These are phyloP conservation scores for Pestalotiopsis fici DNA, from an alignment of 2,329 filamentous ascomycete genomes.

Conservation along the genomic window DNA sequence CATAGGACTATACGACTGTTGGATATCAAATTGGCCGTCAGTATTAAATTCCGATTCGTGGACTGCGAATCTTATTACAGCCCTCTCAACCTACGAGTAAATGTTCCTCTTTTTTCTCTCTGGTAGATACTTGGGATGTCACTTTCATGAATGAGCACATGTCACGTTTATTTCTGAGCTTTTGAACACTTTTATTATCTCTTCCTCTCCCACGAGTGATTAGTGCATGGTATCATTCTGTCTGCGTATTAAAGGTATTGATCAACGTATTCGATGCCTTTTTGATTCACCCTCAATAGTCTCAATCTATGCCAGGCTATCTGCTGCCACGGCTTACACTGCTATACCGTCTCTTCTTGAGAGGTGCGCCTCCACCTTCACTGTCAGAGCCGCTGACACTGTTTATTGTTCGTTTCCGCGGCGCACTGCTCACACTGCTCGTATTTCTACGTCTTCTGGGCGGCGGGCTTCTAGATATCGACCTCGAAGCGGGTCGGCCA, in stretches of 20 bases:
- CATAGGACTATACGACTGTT: no score
- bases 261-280: neutral
- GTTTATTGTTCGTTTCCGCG: conserved; percentile 9
- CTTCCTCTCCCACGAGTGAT: neutral
- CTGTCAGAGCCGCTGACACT: conserved; percentile 12
- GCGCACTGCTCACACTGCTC: conserved; percentile 12
- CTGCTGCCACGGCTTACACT: conserved; percentile 10
- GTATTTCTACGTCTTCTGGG: conserved; percentile 10
- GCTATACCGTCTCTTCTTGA: conserved; percentile 13
- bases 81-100: no score
- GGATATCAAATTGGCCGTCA: no score
- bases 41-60: no score
- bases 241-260: neutral
- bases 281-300: neutral
- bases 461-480: conserved; percentile 8
- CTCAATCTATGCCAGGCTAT: neutral
- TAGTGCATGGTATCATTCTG: neutral
- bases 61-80: no score
- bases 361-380: conserved; percentile 11
- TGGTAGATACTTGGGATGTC: no score
- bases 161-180: neutral
- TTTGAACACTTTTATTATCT: neutral
- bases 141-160: neutral
- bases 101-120: no score
- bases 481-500: conserved; percentile 11